Conservation (phyloP, 371 early-diverging fungal species). For the Rhizomucor pusillus region DNA sequence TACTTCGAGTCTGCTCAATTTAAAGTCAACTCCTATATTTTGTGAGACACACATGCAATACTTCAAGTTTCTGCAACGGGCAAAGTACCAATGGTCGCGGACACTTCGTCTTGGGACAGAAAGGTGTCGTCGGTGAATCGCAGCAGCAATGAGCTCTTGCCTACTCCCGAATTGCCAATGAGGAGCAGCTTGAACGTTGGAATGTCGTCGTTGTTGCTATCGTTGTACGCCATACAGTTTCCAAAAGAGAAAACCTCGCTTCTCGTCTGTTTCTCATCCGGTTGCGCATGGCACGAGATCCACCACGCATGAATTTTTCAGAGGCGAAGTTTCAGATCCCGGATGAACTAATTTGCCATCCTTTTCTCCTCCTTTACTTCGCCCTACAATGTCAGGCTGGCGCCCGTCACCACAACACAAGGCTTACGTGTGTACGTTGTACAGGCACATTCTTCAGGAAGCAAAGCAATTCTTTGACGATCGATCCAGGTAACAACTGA, state of each 20-base stretch:
- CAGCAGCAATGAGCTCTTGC: slow-evolving; percentile 96
- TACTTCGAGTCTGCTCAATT: slow-evolving; percentile 91
- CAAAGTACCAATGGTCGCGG: slow-evolving; percentile 86
- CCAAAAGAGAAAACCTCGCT: not conserved
- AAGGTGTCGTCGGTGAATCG: slow-evolving; percentile 98
- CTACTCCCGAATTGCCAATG: slow-evolving; percentile 99
- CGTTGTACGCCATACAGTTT: not conserved
- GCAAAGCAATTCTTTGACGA: slow-evolving; percentile 41
- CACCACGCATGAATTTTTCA: too few species aligned
- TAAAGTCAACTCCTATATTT: slow-evolving; percentile 95
- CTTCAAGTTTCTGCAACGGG: not conserved
- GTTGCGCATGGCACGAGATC: too few species aligned
- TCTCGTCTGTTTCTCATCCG: too few species aligned
- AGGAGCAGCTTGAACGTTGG: slow-evolving; percentile 95
- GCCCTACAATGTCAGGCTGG: too few species aligned
- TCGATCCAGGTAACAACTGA: slow-evolving; percentile 32
- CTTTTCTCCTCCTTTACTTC: too few species aligned
- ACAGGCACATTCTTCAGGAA: slow-evolving; percentile 33
- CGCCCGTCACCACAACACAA: too few species aligned
- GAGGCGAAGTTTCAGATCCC: too few species aligned
- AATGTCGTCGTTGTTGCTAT: not conserved
- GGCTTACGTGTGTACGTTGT: slow-evolving; percentile 31
- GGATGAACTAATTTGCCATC: too few species aligned
- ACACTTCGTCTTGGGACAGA: slow-evolving; percentile 86
- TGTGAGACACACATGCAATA: not conserved